These are phyloP conservation scores for Trichoderma breve DNA, from an alignment of 2,329 filamentous ascomycete species.

Conservation along the genomic window DNA sequence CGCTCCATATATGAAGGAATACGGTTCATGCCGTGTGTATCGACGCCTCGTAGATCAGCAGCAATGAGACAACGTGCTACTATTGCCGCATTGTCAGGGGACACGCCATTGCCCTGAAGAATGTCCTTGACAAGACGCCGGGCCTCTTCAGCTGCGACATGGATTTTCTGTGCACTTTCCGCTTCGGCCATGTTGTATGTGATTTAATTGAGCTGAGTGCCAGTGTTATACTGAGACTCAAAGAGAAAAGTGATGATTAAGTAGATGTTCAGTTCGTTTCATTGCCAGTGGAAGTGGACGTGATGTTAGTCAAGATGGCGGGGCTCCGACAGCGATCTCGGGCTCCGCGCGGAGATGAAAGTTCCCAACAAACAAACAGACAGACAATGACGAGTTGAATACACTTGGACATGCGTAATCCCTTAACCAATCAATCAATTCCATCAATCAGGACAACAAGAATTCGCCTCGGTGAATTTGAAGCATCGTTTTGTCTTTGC, in stretches of 20 bases:
- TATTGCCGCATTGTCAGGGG: constrained; percentile 55
- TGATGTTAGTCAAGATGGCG: constrained; percentile 8
- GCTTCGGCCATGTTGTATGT: background rate
- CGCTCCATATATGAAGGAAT: constrained; percentile 76
- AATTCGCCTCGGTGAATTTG: background rate
- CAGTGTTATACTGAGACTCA: background rate
- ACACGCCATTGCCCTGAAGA: constrained; percentile 60
- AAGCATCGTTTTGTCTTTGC: background rate
- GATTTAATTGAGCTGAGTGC: background rate
- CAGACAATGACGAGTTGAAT: background rate
- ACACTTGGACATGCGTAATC: background rate
- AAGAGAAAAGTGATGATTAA: background rate
- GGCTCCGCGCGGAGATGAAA: background rate
- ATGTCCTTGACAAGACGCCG: constrained; percentile 51
- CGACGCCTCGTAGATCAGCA: constrained; percentile 75
- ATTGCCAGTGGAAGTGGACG: background rate
- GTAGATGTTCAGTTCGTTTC: background rate
- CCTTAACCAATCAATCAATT: background rate
- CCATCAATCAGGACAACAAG: background rate
- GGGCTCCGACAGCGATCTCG: constrained; percentile 14
- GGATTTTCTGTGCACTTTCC: background rate
- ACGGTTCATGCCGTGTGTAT: constrained; percentile 74
- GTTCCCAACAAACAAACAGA: background rate
- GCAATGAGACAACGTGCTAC: constrained; percentile 68
- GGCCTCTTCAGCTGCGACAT: constrained; percentile 41